Evolutionary conservation across 1,284 basidiomycete genomes (phyloP).

Genomic region (Meripilus lineatus): DNA sequence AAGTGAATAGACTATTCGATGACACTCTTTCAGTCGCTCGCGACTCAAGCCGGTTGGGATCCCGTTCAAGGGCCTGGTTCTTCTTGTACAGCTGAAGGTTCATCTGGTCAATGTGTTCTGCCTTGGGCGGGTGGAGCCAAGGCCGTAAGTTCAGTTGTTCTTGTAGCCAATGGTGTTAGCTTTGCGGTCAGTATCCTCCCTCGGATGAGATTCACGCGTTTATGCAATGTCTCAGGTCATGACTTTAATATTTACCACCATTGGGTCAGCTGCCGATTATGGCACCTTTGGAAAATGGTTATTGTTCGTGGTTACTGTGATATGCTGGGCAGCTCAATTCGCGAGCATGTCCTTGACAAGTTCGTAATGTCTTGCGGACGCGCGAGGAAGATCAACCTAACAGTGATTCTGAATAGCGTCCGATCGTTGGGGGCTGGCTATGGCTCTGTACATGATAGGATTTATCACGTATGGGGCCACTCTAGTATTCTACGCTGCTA

Average conservation of each 20-base stretch:
- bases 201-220: conserved; percentile 10
- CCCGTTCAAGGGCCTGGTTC: conserved; percentile 61
- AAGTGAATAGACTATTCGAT: conserved; percentile 46
- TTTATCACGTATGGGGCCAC: conserved; percentile 76
- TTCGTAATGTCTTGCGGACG: conserved; percentile 26
- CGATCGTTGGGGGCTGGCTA: conserved; percentile 68
- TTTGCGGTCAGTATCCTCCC: conserved; percentile 52
- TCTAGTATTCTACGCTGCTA: conserved; percentile 77
- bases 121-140: conserved; percentile 70
- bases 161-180: conserved; percentile 71
- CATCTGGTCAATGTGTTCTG: conserved; percentile 69
- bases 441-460: conserved; percentile 79
- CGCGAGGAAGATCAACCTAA: conserved; percentile 1
- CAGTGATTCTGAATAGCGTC: conserved; percentile 37
- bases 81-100: conserved; percentile 45
- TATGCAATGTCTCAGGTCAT: conserved; percentile 43
- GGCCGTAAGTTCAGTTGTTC: conserved; percentile 67
- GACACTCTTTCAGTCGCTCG: conserved; percentile 71
- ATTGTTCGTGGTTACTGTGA: conserved; percentile 62
- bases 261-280: conserved; percentile 80
- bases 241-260: conserved; percentile 76
- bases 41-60: conserved; percentile 65
- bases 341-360: conserved; percentile 69
- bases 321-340: conserved; percentile 80
- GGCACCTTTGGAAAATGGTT: conserved; percentile 77